Evolutionary conservation across 768 basidiomycete species (phyloP), one percentile per base, ranked within the genome.

Genomic region (Leucosporidium scottii): DNA sequence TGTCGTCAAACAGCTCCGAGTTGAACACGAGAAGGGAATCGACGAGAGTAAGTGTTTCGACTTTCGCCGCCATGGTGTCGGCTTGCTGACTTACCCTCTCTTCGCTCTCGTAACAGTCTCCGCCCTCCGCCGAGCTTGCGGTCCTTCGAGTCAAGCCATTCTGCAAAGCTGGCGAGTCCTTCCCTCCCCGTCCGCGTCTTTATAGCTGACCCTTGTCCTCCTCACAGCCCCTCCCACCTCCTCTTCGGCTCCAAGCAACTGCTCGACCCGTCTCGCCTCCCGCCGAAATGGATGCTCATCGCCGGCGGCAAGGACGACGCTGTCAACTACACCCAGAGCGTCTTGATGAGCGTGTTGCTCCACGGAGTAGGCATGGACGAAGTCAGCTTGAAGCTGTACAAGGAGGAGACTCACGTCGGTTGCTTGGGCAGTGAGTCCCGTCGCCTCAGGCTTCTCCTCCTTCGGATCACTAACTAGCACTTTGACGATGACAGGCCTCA

Each of bases 1-100:
- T 54, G 57, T 74, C 36, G 69, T 74, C 71, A 69, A 71, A 60
- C 75, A 75, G 51, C 65, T 74, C 27, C 60, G 72, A 28, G 57
- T 66, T 53, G 75, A 75, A 28, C 62, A 64, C 34, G 59, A 60
- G 53, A 36, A 23, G 28, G 72, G 67, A 23, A 61, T 74, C 5
- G 75, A 75, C 47, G 71, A 75, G 39, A 20, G 60, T 61, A 21
- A 20, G 60, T 47, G 25, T 34, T 30, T 27, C 34, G 39, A 44
- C 39, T 44, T 44, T n/a, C n/a, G n/a, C n/a, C 34, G 10, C 34
- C 34, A 10, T 5, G 34, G 10, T 4, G 10, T 34, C 34, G 10
- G 34, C 34, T 59, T 36, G 13, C 12, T 17, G 36, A 8, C 4
- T 4, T 58, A 31, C 6, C 27, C n/a, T n/a, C n/a, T n/a, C n/a